phyloP scores from a whole-genome alignment of 2,329 filamentous ascomycete species.

The Ophiostoma sp. region DNA sequence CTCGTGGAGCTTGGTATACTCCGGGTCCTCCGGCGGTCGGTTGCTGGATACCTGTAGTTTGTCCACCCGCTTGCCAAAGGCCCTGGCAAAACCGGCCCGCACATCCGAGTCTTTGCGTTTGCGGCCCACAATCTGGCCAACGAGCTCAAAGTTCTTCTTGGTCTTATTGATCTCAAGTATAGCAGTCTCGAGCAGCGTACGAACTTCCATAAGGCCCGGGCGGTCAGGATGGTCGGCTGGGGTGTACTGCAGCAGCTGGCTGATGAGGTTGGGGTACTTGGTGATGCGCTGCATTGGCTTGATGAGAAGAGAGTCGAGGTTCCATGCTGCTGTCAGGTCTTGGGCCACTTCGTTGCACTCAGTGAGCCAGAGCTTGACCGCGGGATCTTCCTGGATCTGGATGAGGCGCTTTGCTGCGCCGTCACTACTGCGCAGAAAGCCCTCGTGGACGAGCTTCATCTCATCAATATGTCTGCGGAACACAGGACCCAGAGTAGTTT shows the following conservation, averaged over 20 bases:
- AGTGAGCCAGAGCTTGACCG: slow-evolving; percentile 76
- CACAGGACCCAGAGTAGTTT: slow-evolving; percentile 48
- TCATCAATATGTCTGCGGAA: slow-evolving; percentile 53
- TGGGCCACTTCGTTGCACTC: slow-evolving; percentile 90
- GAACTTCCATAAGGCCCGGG: slow-evolving; percentile 52
- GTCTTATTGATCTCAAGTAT: slow-evolving; percentile 87
- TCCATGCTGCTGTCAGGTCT: slow-evolving; percentile 90
- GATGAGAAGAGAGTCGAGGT: slow-evolving; percentile 89
- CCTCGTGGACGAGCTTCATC: slow-evolving; percentile 57
- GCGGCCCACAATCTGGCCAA: slow-evolving; percentile 79
- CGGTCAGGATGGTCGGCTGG: slow-evolving; percentile 79
- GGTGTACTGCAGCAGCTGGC: slow-evolving; percentile 72
- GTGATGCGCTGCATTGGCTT: slow-evolving; percentile 93
- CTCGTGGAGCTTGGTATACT: slow-evolving; percentile 74
- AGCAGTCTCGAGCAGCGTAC: slow-evolving; percentile 55
- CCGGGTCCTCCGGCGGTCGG: slow-evolving; percentile 67
- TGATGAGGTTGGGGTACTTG: slow-evolving; percentile 85
- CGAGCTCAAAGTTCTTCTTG: slow-evolving; percentile 89
- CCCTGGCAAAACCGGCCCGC: slow-evolving; percentile 75
- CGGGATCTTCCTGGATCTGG: slow-evolving; percentile 57
- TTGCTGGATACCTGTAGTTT: slow-evolving; percentile 64
- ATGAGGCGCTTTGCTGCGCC: slow-evolving; percentile 56
- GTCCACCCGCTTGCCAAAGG: slow-evolving; percentile 82
- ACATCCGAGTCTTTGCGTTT: slow-evolving; percentile 88
- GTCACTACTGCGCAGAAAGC: slow-evolving; percentile 59